Percentiles rank a stretch among this genome's conserved stretches.
phyloP scores from a whole-genome alignment of 768 basidiomycete genomes.

The Suillus brevipes region DNA sequence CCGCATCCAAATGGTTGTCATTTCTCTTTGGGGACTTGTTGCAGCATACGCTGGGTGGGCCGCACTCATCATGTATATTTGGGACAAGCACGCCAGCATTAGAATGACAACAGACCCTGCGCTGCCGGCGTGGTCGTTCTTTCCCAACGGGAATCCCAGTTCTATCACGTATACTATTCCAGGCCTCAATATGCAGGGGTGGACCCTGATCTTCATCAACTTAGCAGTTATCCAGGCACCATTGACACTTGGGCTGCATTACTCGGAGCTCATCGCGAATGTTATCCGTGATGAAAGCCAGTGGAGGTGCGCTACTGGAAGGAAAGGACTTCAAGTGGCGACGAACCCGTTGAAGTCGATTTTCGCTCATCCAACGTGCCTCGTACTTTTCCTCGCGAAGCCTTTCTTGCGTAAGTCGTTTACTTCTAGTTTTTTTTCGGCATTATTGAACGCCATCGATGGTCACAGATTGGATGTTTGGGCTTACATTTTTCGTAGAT shows the following conservation, averaged over 20 bases:
- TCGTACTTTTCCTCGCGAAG: constrained; percentile 21
- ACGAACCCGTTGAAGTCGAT: constrained; percentile 22
- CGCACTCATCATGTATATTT: constrained; percentile 7
- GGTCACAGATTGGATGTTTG: constrained; percentile 33
- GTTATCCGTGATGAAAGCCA: constrained; percentile 27
- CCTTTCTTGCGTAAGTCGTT: constrained; percentile 28
- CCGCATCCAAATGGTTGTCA: constrained; percentile 20
- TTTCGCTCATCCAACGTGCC: constrained; percentile 19
- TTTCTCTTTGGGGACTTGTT: constrained; percentile 26
- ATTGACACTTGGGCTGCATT: constrained; percentile 29
- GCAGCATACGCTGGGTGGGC: constrained; percentile 24
- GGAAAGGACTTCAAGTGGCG: constrained; percentile 15
- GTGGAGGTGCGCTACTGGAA: constrained; percentile 26
- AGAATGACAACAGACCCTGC: no score
- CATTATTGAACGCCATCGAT: neutral
- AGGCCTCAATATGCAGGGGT: constrained; percentile 22
- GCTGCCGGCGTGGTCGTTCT: constrained; percentile 25
- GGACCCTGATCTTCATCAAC: constrained; percentile 26
- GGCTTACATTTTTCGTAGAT: constrained; percentile 20
- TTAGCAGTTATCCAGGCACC: constrained; percentile 28
- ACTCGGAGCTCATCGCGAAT: constrained; percentile 29
- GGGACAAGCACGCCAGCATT: constrained; percentile 3
- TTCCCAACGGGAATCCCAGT: constrained; percentile 22
- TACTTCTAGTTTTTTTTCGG: neutral
- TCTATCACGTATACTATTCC: constrained; percentile 21